Base-by-base conservation (phyloP, 2,329 filamentous ascomycete genomes). In the Sarocladium kiliense region DNA sequence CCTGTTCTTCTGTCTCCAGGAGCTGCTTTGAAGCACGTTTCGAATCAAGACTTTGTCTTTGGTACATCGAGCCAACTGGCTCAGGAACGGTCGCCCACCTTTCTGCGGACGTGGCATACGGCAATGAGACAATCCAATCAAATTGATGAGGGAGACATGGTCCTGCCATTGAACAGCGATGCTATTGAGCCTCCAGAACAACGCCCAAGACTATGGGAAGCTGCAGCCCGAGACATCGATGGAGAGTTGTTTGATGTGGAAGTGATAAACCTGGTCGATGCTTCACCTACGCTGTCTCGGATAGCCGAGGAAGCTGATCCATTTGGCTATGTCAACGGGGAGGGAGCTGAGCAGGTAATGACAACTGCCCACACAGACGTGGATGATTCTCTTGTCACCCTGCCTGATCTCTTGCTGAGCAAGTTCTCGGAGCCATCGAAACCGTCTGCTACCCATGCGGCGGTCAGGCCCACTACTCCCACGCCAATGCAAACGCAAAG, bases 41-140 rank as follows among this genome's bases (percentile, higher is more conserved):
- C 81, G 2, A 75, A 80, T 1, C 91, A 94, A 66, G 84, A 91
- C 57, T 89, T 92, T 64, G 72, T 95, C 0, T 96, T 96, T 69
- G 91, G 90, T 1, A 94, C 90, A 0, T 92, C 88, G 1, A 95
- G 91, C 66, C 91, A 96, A 66, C 72, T 96, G 23, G 87, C 86
- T 14, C 74, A 79, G 55, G 88, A 91, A 56, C 83, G 91, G 34
- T 89, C 87, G 0, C 87, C 88, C 0, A 80, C 79, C 0, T 78
- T 85, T 23, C 68, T 89, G 16, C 77, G 79, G 27, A 80, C 88
- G 45, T 68, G 89, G 19, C 83, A 88, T 54, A 65, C 75, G 54
- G 85, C 84, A 1, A 78, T 88, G 59, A 77, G 76, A 58, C 75
- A 74, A 36, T 89, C 86, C 0, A 86, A 83, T 30, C 57, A 64